Base-by-base conservation (phyloP, 331 rosid genomes). In the Pyrus hybrid region DNA sequence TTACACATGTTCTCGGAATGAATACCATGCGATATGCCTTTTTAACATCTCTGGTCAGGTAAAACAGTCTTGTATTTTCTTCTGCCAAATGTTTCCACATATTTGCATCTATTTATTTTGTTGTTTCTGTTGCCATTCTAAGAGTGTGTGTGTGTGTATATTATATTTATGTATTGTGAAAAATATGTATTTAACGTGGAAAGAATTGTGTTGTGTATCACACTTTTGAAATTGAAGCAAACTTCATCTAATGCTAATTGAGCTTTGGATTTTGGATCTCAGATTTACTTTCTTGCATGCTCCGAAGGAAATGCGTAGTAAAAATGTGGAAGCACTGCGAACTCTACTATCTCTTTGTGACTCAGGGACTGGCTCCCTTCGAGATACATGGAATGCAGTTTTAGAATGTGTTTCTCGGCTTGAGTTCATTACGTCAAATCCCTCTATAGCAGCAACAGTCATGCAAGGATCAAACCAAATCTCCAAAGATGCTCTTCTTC, bases 11-110 rank as follows among this genome's bases (percentile, higher is more conserved):
- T 77, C 99, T 96, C 58, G 96, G 99, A 82, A 96, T 96, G 99
- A 98, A 96, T 80, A 96, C 99, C 77, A 96, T 96, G 99, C 93
- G 99, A 71, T 96, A 96, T 88, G 99, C 99, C 33, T 96, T 96
- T 76, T 86, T 96, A 82, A 96, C 99, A 68, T 96, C 99, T 83
- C 87, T 96, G 71, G 91, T 96, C 80, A 87, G 99, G 99, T 95
- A 84, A 63, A 71, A 60, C 23, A 64, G 20, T 70, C 74, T 45
- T 54, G 70, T 64, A 37, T 22, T 62, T 33, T 22, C 56, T 53
- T 53, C 58, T 53, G 58, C 25, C 47, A 7, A 20, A 11, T 7
- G 13, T n/a, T 63, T 64, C 57, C 10, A 5, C 53, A 28, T 64
- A 23, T 56, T 22, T 54, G 21, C 54, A 23, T 37, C 61, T 33